Conservation (phyloP, 2,329 filamentous ascomycete species). For the Sarocladium strictum region DNA sequence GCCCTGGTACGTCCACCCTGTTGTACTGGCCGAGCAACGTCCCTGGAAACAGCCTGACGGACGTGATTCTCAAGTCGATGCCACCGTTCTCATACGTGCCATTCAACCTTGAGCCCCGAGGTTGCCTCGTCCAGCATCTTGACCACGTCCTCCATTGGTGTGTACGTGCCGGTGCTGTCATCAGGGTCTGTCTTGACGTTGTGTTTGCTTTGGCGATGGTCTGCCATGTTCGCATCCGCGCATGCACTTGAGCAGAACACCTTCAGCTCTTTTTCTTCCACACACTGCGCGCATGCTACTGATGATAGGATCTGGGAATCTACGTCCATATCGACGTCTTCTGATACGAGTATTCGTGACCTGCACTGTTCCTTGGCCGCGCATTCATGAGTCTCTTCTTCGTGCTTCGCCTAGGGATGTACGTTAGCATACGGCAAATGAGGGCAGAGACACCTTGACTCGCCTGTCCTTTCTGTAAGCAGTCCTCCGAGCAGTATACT, state of each 20-base stretch:
- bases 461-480: slow-evolving; percentile 35
- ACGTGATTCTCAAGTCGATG: too few species aligned
- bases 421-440: slow-evolving; percentile 17
- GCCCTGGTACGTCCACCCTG: too few species aligned
- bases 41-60: too few species aligned
- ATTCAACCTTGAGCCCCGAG: slow-evolving; percentile 25
- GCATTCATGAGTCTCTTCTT: slow-evolving; percentile 33
- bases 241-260: slow-evolving; percentile 38
- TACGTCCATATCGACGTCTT: slow-evolving; percentile 34
- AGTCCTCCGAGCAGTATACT: slow-evolving; percentile 40
- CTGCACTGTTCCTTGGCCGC: slow-evolving; percentile 25
- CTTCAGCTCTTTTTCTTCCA: slow-evolving; percentile 28
- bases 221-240: slow-evolving; percentile 33
- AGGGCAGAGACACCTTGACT: slow-evolving; percentile 16
- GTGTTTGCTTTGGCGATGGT: slow-evolving; percentile 30
- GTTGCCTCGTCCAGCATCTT: slow-evolving; percentile 24
- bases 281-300: slow-evolving; percentile 37
- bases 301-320: slow-evolving; percentile 19
- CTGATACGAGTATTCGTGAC: slow-evolving; percentile 9
- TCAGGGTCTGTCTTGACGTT: slow-evolving; percentile 20
- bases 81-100: background rate
- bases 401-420: slow-evolving; percentile 29
- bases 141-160: slow-evolving; percentile 17
- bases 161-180: slow-evolving; percentile 12
- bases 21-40: too few species aligned